Percentiles rank a stretch among this genome's conserved stretches.
Conservation (phyloP, 345 rosid genomes). For the Citrus hindsii region DNA sequence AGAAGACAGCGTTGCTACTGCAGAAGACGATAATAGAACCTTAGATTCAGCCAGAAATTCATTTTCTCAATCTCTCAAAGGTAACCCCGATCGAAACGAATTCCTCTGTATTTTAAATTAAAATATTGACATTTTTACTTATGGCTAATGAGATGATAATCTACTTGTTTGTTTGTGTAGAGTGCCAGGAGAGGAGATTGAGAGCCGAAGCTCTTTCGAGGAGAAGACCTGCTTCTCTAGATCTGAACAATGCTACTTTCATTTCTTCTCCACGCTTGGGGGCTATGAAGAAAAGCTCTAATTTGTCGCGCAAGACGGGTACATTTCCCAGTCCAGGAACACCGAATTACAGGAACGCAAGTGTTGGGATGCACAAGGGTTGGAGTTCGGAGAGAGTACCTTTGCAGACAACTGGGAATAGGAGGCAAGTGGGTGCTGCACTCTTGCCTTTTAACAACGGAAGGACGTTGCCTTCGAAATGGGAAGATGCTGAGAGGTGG, state of each 20-base stretch:
- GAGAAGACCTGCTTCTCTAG: conserved; percentile 72
- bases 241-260: conserved; percentile 60
- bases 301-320: conserved; percentile 50
- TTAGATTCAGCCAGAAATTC: conserved; percentile 81
- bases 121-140: not conserved
- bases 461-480: conserved; percentile 85
- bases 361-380: conserved; percentile 78
- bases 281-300: conserved; percentile 43
- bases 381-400: conserved; percentile 97
- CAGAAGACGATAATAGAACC: conserved; percentile 46
- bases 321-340: conserved; percentile 91
- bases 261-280: conserved; percentile 67
- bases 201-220: conserved; percentile 62
- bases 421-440: conserved; percentile 51
- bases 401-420: conserved; percentile 46
- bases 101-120: not conserved
- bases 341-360: conserved; percentile 51
- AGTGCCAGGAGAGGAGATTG: conserved; percentile 75
- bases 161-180: conserved; percentile 28
- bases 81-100: conserved; percentile 21
- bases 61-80: conserved; percentile 83
- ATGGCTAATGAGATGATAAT: not conserved
- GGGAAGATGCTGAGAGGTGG: conserved; percentile 99
- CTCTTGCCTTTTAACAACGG: conserved; percentile 67
- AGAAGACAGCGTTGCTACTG: conserved; percentile 37